Conservation (phyloP, 2,329 filamentous ascomycete species). For the Phialocephala subalpina region DNA sequence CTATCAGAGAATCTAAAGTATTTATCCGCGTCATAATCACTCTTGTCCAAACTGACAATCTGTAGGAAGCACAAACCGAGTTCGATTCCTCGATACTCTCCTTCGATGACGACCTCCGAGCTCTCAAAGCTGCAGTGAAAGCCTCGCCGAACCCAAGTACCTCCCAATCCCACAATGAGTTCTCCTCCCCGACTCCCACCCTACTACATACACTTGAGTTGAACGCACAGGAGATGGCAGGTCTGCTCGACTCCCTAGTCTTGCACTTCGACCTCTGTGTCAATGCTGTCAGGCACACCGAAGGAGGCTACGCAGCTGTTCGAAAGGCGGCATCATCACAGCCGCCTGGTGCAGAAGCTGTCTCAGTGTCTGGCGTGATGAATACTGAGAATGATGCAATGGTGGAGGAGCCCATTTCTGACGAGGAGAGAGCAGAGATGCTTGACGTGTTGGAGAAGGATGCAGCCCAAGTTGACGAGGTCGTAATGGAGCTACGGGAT, state of each 20-base stretch:
- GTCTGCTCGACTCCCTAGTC: constrained; percentile 80
- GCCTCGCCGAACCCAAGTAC: constrained; percentile 43
- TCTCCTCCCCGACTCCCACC: constrained; percentile 49
- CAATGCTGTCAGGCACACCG: constrained; percentile 88
- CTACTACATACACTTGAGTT: constrained; percentile 51
- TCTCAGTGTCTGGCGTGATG: constrained; percentile 74
- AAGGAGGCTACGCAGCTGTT: constrained; percentile 77
- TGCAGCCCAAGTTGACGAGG: constrained; percentile 70
- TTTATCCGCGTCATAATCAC: not conserved
- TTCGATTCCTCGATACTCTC: constrained; percentile 74
- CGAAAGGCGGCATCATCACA: constrained; percentile 72
- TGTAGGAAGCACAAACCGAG: constrained; percentile 67
- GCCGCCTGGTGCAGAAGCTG: constrained; percentile 55
- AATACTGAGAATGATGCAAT: constrained; percentile 60
- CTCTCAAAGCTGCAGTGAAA: constrained; percentile 59
- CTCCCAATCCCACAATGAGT: constrained; percentile 28
- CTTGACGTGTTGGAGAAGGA: constrained; percentile 80
- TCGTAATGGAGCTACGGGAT: constrained; percentile 76
- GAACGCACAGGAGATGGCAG: constrained; percentile 84
- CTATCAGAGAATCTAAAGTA: constrained; percentile 76
- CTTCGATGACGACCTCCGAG: constrained; percentile 78
- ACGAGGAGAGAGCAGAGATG: constrained; percentile 83
- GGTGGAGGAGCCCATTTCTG: constrained; percentile 70
- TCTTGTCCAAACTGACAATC: constrained; percentile 20
- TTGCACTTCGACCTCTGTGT: constrained; percentile 94